phyloP scores from a whole-genome alignment of 139 green algal genomes.

The Closterium sp. region DNA sequence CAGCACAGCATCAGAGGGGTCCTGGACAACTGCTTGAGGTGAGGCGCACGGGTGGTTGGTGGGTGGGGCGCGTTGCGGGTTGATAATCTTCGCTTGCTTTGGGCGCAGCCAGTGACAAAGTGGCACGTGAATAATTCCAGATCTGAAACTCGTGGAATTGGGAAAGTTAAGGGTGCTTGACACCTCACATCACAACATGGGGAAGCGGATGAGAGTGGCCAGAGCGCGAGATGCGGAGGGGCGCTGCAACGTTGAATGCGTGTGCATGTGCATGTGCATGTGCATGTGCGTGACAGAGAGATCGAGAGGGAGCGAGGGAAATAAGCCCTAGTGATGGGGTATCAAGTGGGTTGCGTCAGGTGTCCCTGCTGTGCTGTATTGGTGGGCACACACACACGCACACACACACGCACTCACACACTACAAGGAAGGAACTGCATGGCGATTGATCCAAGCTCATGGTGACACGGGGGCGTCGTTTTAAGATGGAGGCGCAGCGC shows the following conservation, averaged over 20 bases:
- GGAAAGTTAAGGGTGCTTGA: not conserved
- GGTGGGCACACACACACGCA: too few species aligned
- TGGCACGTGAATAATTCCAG: not conserved
- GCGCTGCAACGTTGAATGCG: not conserved
- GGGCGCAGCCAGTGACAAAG: not conserved
- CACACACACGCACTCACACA: too few species aligned
- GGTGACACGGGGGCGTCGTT: too few species aligned
- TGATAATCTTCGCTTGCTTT: not conserved
- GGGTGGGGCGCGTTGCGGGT: not conserved
- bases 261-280: not conserved
- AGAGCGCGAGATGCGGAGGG: not conserved
- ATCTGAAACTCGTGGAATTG: not conserved
- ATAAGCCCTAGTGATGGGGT: not conserved
- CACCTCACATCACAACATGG: too few species aligned
- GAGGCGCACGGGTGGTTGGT: not conserved
- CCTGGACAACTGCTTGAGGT: not conserved
- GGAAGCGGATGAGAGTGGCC: not conserved
- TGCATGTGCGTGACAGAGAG: not conserved
- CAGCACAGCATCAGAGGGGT: not conserved
- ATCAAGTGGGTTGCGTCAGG: not conserved
- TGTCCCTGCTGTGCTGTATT: too few species aligned
- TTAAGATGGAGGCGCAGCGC: too few species aligned
- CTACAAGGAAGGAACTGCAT: too few species aligned
- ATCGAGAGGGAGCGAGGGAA: not conserved
- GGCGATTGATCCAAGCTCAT: too few species aligned